Evolutionary conservation across 75 land plant genomes (phyloP).

Genomic region (Pinus albicaulis): DNA sequence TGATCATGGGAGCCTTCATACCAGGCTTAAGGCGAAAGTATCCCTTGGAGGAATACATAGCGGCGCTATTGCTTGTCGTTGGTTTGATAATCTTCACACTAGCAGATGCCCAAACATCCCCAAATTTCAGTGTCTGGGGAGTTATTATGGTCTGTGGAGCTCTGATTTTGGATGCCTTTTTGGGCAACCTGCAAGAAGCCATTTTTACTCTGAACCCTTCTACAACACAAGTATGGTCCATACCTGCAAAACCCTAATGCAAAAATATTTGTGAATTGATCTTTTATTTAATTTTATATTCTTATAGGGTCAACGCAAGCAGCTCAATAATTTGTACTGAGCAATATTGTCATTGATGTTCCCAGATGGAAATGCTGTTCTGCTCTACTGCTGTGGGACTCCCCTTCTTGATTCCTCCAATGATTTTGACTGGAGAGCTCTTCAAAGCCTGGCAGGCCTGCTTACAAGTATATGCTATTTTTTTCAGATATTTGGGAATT

Average conservation of each 20-base stretch:
- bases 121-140: conserved; percentile 87
- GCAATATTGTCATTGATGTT: neutral
- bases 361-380: conserved; percentile 96
- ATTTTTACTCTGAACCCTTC: conserved; percentile 92
- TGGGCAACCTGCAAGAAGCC: conserved; percentile 96
- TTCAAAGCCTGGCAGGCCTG: conserved; percentile 83
- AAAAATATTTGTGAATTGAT: neutral
- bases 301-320: neutral
- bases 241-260: neutral
- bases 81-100: conserved; percentile 93
- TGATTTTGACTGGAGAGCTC: conserved; percentile 94
- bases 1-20: conserved; percentile 99
- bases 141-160: conserved; percentile 91
- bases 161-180: conserved; percentile 85
- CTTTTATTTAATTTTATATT: neutral
- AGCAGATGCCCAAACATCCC: conserved; percentile 95
- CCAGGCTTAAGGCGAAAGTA: conserved; percentile 93
- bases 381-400: conserved; percentile 89
- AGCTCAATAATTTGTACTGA: neutral
- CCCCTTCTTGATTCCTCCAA: conserved; percentile 83
- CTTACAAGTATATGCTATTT: conserved; percentile 40
- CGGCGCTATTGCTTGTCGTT: conserved; percentile 80
- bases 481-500: no score
- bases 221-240: conserved; percentile 73
- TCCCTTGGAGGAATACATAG: conserved; percentile 79